phyloP scores from a whole-genome alignment of 2,329 filamentous ascomycete species.

The Hysterium pulicare region DNA sequence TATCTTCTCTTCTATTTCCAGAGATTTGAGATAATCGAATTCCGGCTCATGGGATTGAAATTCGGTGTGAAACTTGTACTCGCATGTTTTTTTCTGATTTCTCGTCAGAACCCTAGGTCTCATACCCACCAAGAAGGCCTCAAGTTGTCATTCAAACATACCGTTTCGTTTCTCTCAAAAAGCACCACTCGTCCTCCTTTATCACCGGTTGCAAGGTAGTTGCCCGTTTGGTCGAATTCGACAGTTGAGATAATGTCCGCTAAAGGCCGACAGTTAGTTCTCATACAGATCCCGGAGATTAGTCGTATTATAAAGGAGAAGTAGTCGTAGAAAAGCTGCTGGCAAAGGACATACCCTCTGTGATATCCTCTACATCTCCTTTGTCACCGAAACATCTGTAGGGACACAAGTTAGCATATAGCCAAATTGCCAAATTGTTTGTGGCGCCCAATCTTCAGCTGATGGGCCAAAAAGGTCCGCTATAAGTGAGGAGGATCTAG shows the following conservation, averaged over 20 bases:
- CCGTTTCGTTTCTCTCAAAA: slow-evolving; percentile 93
- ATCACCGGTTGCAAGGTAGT: slow-evolving; percentile 86
- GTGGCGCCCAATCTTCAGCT: too few relatives aligned
- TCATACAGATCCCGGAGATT: background rate
- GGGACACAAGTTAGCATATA: too few relatives aligned
- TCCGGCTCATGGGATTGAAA: slow-evolving; percentile 99
- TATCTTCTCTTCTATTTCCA: slow-evolving; percentile 99
- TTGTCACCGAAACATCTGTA: slow-evolving; percentile 97
- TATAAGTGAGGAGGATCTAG: too few relatives aligned
- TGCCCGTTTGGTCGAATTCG: slow-evolving; percentile 86
- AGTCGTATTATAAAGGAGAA: slow-evolving; percentile 3
- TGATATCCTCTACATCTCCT: slow-evolving; percentile 98
- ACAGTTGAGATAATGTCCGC: slow-evolving; percentile 91
- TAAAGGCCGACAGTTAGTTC: slow-evolving; percentile 30
- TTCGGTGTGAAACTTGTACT: slow-evolving; percentile 99
- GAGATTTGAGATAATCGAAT: slow-evolving; percentile 98
- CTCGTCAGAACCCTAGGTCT: too few relatives aligned
- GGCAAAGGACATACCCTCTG: slow-evolving; percentile 65
- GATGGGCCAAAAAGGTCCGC: too few relatives aligned
- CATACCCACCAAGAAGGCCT: too few relatives aligned
- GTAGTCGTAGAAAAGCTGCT: background rate
- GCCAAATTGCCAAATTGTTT: too few relatives aligned
- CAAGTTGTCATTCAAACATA: too few relatives aligned
- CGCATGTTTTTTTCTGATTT: slow-evolving; percentile 99
- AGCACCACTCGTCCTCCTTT: slow-evolving; percentile 82